Evolutionary conservation across 208 protist genomes (phyloP).

Genomic region (Acanthamoeba quina): DNA sequence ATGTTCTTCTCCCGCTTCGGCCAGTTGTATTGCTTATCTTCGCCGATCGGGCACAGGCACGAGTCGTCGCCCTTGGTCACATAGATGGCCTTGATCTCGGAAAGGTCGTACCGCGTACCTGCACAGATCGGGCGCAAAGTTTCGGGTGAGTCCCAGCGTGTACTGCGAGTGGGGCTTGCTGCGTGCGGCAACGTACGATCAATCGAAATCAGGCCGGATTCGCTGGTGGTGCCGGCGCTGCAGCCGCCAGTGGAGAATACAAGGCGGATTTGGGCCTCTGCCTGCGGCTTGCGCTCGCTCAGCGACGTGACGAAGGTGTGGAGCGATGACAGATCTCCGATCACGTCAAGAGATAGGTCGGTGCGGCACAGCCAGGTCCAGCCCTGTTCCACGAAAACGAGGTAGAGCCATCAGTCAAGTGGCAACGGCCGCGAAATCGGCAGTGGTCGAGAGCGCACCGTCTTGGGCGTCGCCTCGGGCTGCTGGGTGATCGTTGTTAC

Average conservation of each 20-base stretch:
- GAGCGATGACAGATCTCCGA: neutral
- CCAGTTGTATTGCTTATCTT: neutral
- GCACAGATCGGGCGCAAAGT: too few relatives aligned
- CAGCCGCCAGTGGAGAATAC: neutral
- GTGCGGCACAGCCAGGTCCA: constrained; percentile 22
- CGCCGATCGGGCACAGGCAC: constrained; percentile 3
- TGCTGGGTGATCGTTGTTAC: neutral
- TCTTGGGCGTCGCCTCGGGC: neutral
- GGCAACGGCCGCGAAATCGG: neutral
- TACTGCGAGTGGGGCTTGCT: too few relatives aligned
- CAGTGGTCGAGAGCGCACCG: neutral
- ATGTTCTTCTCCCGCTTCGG: neutral
- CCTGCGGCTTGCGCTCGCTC: constrained; percentile 3
- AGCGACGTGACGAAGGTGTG: constrained; percentile 29
- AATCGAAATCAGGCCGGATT: neutral
- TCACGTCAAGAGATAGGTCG: neutral
- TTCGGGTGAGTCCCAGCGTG: too few relatives aligned
- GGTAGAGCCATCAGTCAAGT: neutral
- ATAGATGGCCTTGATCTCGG: neutral
- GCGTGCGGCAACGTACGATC: neutral
- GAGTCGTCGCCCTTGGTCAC: neutral
- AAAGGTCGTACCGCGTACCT: neutral
- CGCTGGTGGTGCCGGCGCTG: neutral
- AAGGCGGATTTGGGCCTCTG: neutral
- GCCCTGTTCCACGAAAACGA: neutral